Conservation (phyloP, 176 grass and related monocot genomes). For the Triticum turgidum region DNA sequence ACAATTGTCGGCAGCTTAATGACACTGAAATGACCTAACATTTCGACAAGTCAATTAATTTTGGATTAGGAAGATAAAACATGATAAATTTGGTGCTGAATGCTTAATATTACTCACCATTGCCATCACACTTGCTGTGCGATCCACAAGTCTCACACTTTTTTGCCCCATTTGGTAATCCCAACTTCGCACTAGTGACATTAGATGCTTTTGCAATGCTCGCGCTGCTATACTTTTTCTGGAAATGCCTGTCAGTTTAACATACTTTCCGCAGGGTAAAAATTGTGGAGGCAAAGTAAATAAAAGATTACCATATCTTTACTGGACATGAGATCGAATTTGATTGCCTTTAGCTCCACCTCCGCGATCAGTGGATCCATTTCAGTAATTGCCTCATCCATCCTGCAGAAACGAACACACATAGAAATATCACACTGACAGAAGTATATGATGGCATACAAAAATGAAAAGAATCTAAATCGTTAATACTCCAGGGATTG, state of each 20-base stretch:
- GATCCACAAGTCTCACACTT: constrained; percentile 76
- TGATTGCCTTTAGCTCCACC: constrained; percentile 40
- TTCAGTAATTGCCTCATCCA: constrained; percentile 38
- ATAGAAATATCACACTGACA: constrained; percentile 10
- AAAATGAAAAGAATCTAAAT: not conserved
- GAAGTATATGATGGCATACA: constrained; percentile 13
- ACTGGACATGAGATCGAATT: constrained; percentile 67
- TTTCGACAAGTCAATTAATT: constrained; percentile 26
- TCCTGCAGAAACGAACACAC: constrained; percentile 36
- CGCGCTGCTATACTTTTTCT: constrained; percentile 75
- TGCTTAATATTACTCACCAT: constrained; percentile 47
- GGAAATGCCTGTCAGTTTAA: constrained; percentile 1
- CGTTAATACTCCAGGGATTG: not conserved
- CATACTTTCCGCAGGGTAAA: not conserved
- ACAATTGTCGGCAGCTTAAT: constrained; percentile 67
- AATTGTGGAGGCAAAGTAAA: not conserved
- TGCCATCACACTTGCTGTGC: constrained; percentile 48
- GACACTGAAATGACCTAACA: constrained; percentile 70
- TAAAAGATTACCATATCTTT: constrained; percentile 65
- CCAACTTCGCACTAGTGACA: constrained; percentile 77
- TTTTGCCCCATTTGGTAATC: constrained; percentile 56
- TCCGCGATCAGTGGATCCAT: constrained; percentile 29
- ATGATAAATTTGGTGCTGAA: not conserved
- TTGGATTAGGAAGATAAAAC: constrained; percentile 12
- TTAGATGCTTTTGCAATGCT: constrained; percentile 56